Percentiles rank a stretch among this genome's conserved stretches.
Evolutionary conservation across 371 early-diverging fungal species (phyloP).

Genomic region (Zancudomyces culisetae): DNA sequence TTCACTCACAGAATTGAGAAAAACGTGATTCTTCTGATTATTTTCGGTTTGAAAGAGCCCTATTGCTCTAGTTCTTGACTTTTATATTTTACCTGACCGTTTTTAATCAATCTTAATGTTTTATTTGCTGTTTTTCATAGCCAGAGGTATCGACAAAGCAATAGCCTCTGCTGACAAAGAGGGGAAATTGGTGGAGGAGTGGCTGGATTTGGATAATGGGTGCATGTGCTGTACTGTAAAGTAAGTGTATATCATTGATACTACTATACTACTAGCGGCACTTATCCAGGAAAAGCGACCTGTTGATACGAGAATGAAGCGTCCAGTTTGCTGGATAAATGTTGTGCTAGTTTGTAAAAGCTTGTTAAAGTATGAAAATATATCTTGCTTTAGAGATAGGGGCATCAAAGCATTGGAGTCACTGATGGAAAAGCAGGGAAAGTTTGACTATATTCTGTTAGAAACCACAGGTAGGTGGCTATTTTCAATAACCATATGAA

Average conservation of each 20-base stretch:
- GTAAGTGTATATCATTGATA: conserved; percentile 22
- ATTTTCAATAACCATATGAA: too few relatives aligned
- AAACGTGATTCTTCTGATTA: too few relatives aligned
- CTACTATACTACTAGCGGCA: not conserved
- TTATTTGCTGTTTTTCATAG: not conserved
- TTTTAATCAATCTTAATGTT: not conserved
- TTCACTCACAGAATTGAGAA: too few relatives aligned
- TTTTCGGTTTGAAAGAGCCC: too few relatives aligned
- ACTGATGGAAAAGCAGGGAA: conserved; percentile 69
- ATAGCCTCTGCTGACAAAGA: conserved; percentile 52
- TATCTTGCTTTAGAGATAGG: conserved; percentile 35
- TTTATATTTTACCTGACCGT: too few relatives aligned
- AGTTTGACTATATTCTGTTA: conserved; percentile 85
- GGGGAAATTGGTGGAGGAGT: conserved; percentile 77
- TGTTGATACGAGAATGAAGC: too few relatives aligned
- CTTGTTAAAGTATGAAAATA: too few relatives aligned
- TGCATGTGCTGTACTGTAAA: conserved; percentile 94
- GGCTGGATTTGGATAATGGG: conserved; percentile 91
- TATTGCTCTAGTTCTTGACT: too few relatives aligned
- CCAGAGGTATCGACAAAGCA: conserved; percentile 81
- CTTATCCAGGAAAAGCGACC: too few relatives aligned
- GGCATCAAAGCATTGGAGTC: conserved; percentile 89
- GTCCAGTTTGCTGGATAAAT: too few relatives aligned
- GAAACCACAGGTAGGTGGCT: conserved; percentile 73
- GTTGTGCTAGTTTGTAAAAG: too few relatives aligned